A percentile compares a stretch with the other conserved stretches of the same genome.
phyloP scores from a whole-genome alignment of 495 filamentous ascomycete species.

The Letharia lupina region DNA sequence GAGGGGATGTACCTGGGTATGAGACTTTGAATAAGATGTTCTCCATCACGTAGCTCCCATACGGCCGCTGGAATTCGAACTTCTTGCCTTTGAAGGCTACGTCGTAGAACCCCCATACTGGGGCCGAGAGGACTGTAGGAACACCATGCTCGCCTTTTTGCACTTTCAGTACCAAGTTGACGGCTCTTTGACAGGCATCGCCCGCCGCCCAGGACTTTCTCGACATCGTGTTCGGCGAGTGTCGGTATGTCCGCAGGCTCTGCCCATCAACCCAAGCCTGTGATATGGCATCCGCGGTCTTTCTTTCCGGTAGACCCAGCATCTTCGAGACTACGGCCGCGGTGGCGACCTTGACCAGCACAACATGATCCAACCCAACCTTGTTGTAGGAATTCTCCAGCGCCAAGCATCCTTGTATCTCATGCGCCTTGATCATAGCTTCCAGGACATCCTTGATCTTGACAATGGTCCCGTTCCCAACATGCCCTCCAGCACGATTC shows the following conservation, averaged over 20 bases:
- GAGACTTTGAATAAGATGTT: conserved; percentile 99
- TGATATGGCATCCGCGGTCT: conserved; percentile 90
- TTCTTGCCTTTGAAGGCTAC: conserved; percentile 91
- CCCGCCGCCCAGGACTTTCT: conserved; percentile 98
- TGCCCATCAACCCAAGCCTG: conserved; percentile 98
- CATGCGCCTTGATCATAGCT: conserved; percentile 98
- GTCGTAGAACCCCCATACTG: conserved; percentile 97
- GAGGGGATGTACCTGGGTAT: conserved; percentile 61
- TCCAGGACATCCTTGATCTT: conserved; percentile 86
- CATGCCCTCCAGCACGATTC: conserved; percentile 81
- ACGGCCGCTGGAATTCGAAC: conserved; percentile 91
- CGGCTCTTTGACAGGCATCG: conserved; percentile 93
- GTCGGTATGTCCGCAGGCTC: conserved; percentile 89
- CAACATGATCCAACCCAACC: conserved; percentile 94
- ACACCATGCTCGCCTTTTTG: conserved; percentile 84
- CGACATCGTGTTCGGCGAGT: conserved; percentile 98
- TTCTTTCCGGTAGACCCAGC: conserved; percentile 77
- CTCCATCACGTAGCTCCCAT: conserved; percentile 99
- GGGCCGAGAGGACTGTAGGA: conserved; percentile 85
- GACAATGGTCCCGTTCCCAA: conserved; percentile 77
- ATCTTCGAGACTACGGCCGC: conserved; percentile 90
- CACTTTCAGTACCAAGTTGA: conserved; percentile 91
- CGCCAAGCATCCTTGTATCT: conserved; percentile 95
- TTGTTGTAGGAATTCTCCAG: conserved; percentile 98
- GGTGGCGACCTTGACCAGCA: conserved; percentile 94